A percentile compares a stretch with the other conserved stretches of the same genome.
These are phyloP conservation scores for Gypsophila paniculata DNA, from an alignment of 179 eudicot genomes.

Conservation along the genomic window DNA sequence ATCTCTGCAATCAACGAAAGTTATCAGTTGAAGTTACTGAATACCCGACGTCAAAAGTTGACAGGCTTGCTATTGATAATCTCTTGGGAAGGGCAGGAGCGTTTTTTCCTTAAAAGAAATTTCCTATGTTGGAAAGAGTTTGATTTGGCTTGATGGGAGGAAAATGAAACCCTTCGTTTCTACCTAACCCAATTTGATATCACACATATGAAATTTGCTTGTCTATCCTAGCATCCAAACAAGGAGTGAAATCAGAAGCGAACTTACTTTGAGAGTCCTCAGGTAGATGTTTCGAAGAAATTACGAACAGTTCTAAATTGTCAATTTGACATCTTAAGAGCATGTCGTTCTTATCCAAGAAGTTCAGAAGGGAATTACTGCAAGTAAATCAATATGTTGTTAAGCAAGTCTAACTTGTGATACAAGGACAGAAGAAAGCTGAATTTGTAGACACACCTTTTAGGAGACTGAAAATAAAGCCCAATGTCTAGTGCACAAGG, in stretches of 20 bases:
- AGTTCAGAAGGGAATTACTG: slow-evolving; percentile 27
- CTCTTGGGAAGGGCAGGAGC: not conserved
- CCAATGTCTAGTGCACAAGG: slow-evolving; percentile 30
- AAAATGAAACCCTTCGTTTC: no score
- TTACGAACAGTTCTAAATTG: slow-evolving; percentile 24
- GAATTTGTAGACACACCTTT: not conserved
- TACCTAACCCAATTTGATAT: no score
- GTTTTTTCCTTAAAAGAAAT: no score
- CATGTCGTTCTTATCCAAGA: slow-evolving; percentile 19
- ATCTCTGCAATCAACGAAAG: slow-evolving; percentile 22
- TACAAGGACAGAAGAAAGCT: not conserved
- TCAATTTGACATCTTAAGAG: slow-evolving; percentile 22
- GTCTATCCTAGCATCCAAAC: no score
- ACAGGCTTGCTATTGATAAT: not conserved
- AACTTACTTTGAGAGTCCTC: slow-evolving; percentile 27
- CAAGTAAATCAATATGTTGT: slow-evolving; percentile 2
- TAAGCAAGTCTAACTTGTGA: not conserved
- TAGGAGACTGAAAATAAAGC: slow-evolving; percentile 25
- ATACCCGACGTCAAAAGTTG: not conserved
- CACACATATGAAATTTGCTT: no score
- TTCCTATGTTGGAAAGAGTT: no score
- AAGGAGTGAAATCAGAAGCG: not conserved
- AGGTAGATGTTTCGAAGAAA: slow-evolving; percentile 29
- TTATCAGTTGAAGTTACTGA: not conserved
- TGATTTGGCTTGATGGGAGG: no score